Evolutionary conservation across 345 rosid genomes (phyloP).

Genomic region (Physaria fendleri): DNA sequence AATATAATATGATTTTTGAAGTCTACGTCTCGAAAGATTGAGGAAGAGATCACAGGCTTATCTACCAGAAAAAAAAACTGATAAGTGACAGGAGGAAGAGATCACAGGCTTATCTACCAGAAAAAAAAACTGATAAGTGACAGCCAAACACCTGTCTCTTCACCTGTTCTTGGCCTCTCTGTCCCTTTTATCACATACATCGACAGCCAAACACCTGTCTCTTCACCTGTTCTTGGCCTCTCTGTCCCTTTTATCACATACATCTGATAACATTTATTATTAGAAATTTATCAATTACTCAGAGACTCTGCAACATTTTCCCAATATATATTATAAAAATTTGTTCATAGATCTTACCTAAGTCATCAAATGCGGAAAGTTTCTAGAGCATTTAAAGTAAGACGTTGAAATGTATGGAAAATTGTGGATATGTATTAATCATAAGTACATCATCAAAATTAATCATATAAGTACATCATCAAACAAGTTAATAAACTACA

Average conservation of each 20-base stretch:
- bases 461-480: no score
- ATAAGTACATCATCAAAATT: no score
- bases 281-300: no score
- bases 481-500: no score
- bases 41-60: background rate
- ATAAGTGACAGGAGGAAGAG: conserved; percentile 9
- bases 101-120: conserved; percentile 24
- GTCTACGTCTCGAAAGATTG: background rate
- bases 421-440: conserved; percentile 13
- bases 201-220: conserved; percentile 26
- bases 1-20: conserved; percentile 2
- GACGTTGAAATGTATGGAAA: conserved; percentile 11
- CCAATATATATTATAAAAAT: background rate
- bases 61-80: conserved; percentile 16
- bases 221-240: conserved; percentile 16
- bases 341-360: conserved; percentile 5
- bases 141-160: conserved; percentile 25
- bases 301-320: no score
- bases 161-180: conserved; percentile 14
- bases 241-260: conserved; percentile 18
- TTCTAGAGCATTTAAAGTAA: conserved; percentile 17
- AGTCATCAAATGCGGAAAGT: conserved; percentile 7
- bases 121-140: conserved; percentile 15
- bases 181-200: conserved; percentile 22
- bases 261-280: no score